A percentile compares a stretch with the other conserved stretches of the same genome.
These are phyloP conservation scores for Ophiostoma montium DNA, from an alignment of 2,329 filamentous ascomycete genomes.

Conservation along the genomic window DNA sequence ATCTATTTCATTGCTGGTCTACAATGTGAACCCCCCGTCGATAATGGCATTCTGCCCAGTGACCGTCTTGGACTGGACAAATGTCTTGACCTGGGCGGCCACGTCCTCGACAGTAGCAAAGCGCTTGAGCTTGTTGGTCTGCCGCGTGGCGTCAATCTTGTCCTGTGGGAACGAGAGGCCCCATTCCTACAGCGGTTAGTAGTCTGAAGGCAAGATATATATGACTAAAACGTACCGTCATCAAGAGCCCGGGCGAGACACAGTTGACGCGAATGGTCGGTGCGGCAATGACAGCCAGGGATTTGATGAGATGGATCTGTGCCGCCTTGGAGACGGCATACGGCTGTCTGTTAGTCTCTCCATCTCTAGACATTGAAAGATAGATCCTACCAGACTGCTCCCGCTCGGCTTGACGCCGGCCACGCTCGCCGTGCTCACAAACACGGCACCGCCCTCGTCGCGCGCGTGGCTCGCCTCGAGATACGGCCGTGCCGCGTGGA, in stretches of 20 bases:
- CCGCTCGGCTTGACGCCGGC: conserved; percentile 51
- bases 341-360: conserved; percentile 27
- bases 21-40: conserved; percentile 12
- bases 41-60: conserved; percentile 12
- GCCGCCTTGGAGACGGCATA: conserved; percentile 70
- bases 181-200: conserved; percentile 37
- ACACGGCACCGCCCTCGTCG: conserved; percentile 27
- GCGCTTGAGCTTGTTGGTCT: conserved; percentile 45
- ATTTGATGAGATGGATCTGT: conserved; percentile 43
- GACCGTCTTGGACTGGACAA: conserved; percentile 10
- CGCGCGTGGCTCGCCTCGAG: conserved; percentile 35
- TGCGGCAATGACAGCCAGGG: conserved; percentile 35
- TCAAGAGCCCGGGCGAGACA: conserved; percentile 38
- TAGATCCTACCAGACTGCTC: conserved; percentile 35
- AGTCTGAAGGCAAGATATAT: neutral
- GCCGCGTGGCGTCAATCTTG: conserved; percentile 35
- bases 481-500: conserved; percentile 30
- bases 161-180: conserved; percentile 44
- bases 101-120: conserved; percentile 36
- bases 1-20: neutral
- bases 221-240: conserved; percentile 25
- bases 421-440: conserved; percentile 50
- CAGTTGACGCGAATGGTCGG: conserved; percentile 44
- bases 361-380: neutral
- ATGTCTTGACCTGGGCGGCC: conserved; percentile 10